Conservation (phyloP, 352 stramenopile genomes). For the Globisporangium lucens region DNA sequence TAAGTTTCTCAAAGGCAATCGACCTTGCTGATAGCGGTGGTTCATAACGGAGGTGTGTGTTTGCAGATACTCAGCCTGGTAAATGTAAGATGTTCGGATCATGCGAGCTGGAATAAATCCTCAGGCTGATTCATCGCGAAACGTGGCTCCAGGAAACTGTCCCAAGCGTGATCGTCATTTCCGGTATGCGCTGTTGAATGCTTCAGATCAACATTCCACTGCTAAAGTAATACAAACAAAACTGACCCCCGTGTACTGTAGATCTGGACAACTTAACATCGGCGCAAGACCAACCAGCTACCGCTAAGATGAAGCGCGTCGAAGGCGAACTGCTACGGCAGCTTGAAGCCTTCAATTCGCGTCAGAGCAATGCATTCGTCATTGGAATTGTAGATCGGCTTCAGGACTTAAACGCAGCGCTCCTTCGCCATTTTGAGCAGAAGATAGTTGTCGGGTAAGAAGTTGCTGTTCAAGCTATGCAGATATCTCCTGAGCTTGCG, state of each 20-base stretch:
- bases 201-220: too few species aligned
- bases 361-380: neutral
- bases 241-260: neutral
- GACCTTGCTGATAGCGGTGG: too few species aligned
- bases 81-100: too few species aligned
- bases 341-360: neutral
- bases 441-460: neutral
- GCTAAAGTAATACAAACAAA: too few species aligned
- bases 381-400: neutral
- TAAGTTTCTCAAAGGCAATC: too few species aligned
- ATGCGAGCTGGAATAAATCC: too few species aligned
- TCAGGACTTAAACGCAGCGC: neutral
- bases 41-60: too few species aligned
- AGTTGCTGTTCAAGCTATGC: neutral
- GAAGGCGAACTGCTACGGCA: neutral
- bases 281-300: neutral
- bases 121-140: too few species aligned
- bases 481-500: neutral
- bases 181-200: too few species aligned
- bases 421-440: neutral
- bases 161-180: too few species aligned
- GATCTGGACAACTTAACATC: neutral
- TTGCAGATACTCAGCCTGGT: too few species aligned
- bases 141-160: too few species aligned
- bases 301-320: neutral